phyloP scores from a whole-genome alignment of 2,329 filamentous ascomycete genomes.

The Cytospora piceae region DNA sequence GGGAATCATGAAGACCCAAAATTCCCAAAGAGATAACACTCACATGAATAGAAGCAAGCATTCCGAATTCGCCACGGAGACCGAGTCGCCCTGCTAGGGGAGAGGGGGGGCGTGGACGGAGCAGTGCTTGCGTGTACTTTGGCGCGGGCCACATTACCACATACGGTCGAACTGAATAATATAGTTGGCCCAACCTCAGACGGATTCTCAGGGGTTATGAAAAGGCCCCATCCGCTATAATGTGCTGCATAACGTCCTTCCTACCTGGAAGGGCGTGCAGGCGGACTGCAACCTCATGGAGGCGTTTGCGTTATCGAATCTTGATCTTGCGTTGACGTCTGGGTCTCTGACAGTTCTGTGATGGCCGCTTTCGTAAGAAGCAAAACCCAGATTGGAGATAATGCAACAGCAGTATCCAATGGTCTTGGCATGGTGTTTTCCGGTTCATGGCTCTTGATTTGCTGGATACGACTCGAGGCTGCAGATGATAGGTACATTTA shows the following conservation, averaged over 20 bases:
- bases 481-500: conserved; percentile 6
- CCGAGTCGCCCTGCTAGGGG: background rate
- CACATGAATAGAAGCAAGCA: background rate
- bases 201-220: background rate
- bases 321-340: conserved; percentile 7
- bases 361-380: background rate
- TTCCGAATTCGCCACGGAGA: background rate
- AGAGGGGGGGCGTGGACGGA: background rate
- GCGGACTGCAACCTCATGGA: background rate
- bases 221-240: background rate
- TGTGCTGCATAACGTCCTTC: background rate
- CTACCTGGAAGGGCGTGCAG: background rate
- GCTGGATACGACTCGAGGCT: conserved; percentile 3
- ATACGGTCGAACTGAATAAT: background rate
- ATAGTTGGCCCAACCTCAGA: background rate
- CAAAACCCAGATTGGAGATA: conserved; percentile 7
- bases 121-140: background rate
- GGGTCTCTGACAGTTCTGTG: background rate
- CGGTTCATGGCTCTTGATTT: conserved; percentile 1
- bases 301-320: background rate
- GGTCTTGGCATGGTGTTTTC: background rate
- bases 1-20: background rate
- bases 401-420: conserved; percentile 4
- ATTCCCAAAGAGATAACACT: background rate
- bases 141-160: background rate